Conservation (phyloP, 2,329 filamentous ascomycete species). For the Xylariales sp. region DNA sequence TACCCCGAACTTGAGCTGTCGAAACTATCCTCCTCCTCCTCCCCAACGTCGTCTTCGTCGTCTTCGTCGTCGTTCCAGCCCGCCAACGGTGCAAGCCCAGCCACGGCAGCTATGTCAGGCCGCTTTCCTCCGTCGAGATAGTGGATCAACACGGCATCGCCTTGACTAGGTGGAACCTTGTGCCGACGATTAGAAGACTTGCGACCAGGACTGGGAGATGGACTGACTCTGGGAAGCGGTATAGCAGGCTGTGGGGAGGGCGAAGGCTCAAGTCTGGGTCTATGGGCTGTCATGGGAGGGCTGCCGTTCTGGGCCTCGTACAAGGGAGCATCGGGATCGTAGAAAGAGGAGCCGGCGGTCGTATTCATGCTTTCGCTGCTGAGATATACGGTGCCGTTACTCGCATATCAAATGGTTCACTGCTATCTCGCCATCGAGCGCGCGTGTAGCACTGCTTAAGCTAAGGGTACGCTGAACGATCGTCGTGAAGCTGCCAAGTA, state of each 20-base stretch:
- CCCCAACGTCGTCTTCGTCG: conserved; percentile 36
- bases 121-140: conserved; percentile 59
- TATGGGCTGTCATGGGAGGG: conserved; percentile 34
- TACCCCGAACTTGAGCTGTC: conserved; percentile 8
- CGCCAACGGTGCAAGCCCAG: conserved; percentile 48
- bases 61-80: conserved; percentile 21
- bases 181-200: conserved; percentile 48
- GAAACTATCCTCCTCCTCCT: conserved; percentile 18
- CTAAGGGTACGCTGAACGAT: too few species aligned
- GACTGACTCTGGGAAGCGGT: conserved; percentile 39
- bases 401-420: conserved; percentile 24
- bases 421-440: conserved; percentile 9
- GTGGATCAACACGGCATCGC: conserved; percentile 63
- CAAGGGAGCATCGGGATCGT: conserved; percentile 44
- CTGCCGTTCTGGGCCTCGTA: conserved; percentile 37
- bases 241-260: conserved; percentile 45
- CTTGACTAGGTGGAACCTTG: conserved; percentile 53
- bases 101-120: conserved; percentile 59
- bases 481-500: too few species aligned
- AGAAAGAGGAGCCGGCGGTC: conserved; percentile 27
- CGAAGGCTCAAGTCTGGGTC: conserved; percentile 43
- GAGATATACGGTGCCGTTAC: conserved; percentile 23
- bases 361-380: conserved; percentile 25
- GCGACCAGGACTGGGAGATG: conserved; percentile 30
- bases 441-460: not conserved